A percentile compares a stretch with the other conserved stretches of the same genome.
These are phyloP conservation scores for Phlegmacium glaucopus DNA, from an alignment of 768 basidiomycete species.

Conservation along the genomic window DNA sequence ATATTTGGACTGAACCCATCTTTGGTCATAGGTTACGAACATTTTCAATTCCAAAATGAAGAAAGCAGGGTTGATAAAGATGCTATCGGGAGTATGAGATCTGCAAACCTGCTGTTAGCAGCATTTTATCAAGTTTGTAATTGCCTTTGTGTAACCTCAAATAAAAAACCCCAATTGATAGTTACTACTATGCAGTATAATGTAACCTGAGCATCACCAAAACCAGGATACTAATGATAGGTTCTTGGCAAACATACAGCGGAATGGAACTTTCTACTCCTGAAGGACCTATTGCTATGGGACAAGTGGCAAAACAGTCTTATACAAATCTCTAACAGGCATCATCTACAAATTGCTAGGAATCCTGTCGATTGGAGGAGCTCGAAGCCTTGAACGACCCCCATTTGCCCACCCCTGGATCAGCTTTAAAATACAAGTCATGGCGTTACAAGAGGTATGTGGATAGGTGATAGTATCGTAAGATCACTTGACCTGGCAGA, in stretches of 20 bases:
- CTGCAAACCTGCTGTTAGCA: constrained; percentile 68
- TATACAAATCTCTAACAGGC: too few species aligned
- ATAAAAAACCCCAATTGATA: too few species aligned
- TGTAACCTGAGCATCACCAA: constrained; percentile 58
- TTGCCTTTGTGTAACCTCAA: too few species aligned
- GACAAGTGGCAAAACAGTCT: constrained; percentile 62
- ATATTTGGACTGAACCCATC: too few species aligned
- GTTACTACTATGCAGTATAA: constrained; percentile 37
- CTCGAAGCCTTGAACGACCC: too few species aligned
- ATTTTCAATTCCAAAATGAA: constrained; percentile 59
- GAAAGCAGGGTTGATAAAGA: constrained; percentile 49
- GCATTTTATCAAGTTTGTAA: constrained; percentile 40
- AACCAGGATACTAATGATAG: constrained; percentile 74
- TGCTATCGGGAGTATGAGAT: constrained; percentile 66
- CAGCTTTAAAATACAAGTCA: too few species aligned
- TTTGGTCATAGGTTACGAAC: constrained; percentile 10
- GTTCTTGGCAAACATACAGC: constrained; percentile 70
- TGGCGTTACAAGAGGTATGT: too few species aligned
- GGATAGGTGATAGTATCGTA: too few species aligned
- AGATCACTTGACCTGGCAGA: too few species aligned
- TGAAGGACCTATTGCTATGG: constrained; percentile 63
- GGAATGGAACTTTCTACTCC: constrained; percentile 69
- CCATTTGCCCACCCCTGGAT: too few species aligned
- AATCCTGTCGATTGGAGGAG: too few species aligned
- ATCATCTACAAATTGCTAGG: constrained; percentile 40